Evolutionary conservation across 345 rosid species (phyloP).

Genomic region (Salix udensis): DNA sequence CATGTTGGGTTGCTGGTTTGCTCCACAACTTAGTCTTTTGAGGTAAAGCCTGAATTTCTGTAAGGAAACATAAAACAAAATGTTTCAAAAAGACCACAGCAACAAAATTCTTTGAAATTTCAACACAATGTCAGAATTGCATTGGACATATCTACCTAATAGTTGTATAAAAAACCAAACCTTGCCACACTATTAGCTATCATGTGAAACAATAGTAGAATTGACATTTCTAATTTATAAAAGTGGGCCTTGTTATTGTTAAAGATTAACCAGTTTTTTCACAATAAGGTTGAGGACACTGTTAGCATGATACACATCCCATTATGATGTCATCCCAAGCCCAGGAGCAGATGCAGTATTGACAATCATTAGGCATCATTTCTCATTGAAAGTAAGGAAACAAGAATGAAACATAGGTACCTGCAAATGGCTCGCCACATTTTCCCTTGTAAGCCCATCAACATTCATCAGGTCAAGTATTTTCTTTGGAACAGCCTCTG

Average conservation of each 20-base stretch:
- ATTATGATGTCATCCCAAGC: neutral
- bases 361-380: neutral
- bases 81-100: neutral
- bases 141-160: neutral
- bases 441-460: constrained; percentile 89
- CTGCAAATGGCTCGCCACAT: constrained; percentile 98
- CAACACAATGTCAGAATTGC: neutral
- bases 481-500: constrained; percentile 96
- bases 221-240: neutral
- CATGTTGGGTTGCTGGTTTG: constrained; percentile 52
- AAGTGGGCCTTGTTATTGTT: neutral
- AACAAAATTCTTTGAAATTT: constrained; percentile 1
- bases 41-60: constrained; percentile 90
- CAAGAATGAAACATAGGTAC: constrained; percentile 28
- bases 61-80: constrained; percentile 9
- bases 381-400: neutral
- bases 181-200: neutral
- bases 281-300: neutral
- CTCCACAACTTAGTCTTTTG: constrained; percentile 50
- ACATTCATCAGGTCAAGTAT: constrained; percentile 89
- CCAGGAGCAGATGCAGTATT: neutral
- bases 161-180: neutral
- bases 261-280: neutral
- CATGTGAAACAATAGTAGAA: neutral
- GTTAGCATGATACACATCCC: neutral